phyloP scores from a whole-genome alignment of 2,329 filamentous ascomycete genomes.

The Orbilia oligospora region DNA sequence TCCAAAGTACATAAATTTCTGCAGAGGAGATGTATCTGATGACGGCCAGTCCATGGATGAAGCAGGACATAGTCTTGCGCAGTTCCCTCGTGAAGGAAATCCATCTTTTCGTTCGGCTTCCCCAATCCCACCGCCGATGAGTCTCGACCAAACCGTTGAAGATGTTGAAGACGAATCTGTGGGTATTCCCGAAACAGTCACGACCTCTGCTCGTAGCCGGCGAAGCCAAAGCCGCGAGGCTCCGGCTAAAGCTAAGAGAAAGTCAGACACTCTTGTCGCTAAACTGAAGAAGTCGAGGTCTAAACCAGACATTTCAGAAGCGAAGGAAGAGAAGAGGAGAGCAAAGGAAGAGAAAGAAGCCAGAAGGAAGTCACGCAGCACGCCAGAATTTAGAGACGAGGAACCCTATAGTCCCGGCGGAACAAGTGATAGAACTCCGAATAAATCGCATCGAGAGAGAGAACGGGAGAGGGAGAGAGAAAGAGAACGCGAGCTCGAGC shows the following conservation, averaged over 20 bases:
- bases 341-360: conserved; percentile 49
- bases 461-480: conserved; percentile 33
- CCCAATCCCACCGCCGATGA: conserved; percentile 86
- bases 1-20: conserved; percentile 99
- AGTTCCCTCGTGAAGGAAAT: conserved; percentile 95
- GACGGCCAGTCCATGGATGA: conserved; percentile 91
- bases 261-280: conserved; percentile 33
- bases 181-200: conserved; percentile 39
- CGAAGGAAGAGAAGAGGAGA: conserved; percentile 46
- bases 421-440: conserved; percentile 34
- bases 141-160: conserved; percentile 38
- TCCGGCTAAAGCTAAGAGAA: conserved; percentile 51
- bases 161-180: conserved; percentile 50
- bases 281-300: conserved; percentile 55
- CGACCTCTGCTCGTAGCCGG: conserved; percentile 49
- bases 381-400: conserved; percentile 53
- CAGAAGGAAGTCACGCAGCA: conserved; percentile 51
- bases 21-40: conserved; percentile 82
- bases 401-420: conserved; percentile 48
- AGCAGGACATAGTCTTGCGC: conserved; percentile 91
- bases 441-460: conserved; percentile 38
- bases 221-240: conserved; percentile 53
- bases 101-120: conserved; percentile 96
- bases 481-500: conserved; percentile 13
- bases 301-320: conserved; percentile 45